Base-by-base conservation (phyloP, 352 stramenopile genomes). In the Pythium oligandrum region DNA sequence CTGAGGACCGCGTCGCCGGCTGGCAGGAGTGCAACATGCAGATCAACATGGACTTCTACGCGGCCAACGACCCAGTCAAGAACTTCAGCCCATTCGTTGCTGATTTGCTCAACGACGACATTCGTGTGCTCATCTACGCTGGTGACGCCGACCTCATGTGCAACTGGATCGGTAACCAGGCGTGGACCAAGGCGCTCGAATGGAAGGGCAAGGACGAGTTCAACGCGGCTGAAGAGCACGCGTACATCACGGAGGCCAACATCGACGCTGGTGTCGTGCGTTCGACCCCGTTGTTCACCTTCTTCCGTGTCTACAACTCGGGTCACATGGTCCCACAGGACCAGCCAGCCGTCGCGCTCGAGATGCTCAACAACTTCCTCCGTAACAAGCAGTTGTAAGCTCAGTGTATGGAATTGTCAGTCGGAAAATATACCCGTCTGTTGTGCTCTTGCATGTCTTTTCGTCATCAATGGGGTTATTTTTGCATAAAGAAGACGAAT, bases 91-190 rank as follows among this genome's bases (percentile, higher is more conserved):
- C 66, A 5, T 86, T 89, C 51, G 69, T 98, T 9, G 75, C 77
- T 0, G 86, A 96, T 42, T 64, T 99, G 48, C 68, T 99, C 12
- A 66, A 88, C 39, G 68, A 69, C 26, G 60, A 59, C 10, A 52
- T 88, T 8, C 76, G 78, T 1, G 92, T 97, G 8, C 73, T 98
- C 26, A 91, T 99, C 51, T 99, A 99, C 73, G 87, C 90, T 8
- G 96, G 96, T 51, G 96, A 99, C 67, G 78, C 91, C 26, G 96
- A 98, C 64, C 93, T 98, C 55, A 97, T 98, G 68, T 98, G 91
- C 76, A 98, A 98, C 65, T 98, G 96, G 78, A 63, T 97, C 31
- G 96, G 96, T 26, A 98, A 98, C 65, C 64, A 95, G 54, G 93
- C 94, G 2, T 98, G 94, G 94, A 98, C 90, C 3, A 55, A 83